Evolutionary conservation across 75 land plant genomes (phyloP), one percentile per base, ranked within the genome.

Genomic region (Picea sitchensis): DNA sequence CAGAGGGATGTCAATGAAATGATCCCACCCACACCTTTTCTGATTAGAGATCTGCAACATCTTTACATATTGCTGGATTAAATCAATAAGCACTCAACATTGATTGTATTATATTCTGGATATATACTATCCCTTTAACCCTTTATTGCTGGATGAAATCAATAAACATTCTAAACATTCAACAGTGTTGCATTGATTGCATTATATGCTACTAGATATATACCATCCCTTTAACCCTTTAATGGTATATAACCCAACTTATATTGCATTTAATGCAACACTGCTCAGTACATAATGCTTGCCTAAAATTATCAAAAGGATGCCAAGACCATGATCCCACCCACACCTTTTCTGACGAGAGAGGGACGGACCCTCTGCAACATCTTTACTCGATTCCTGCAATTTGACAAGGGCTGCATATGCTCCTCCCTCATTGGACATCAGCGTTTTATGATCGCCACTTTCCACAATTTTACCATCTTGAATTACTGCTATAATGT

Each of bases 381-480:
- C 26, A 80, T 91, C 51, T 21, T 23, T 26, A 38, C 14, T 15
- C 9, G 90, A 67, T 59, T 93, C 96, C 81, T 96, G 98, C 74
- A 91, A 80, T 57, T 87, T 90, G 65, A 91, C 84, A 14, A 96
- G 92, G 0, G 87, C 72, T 34, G 95, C 82, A 79, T 96, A 96
- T 18, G 84, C 90, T 56, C 95, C 91, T 34, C 80, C 79, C 26
- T 91, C 88, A 12, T 86, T 85, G 17, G 88, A 81, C 58, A 96
- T 86, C 15, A 96, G 94, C 79, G 90, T 86, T 17, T 94, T 92
- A 78, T 96, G 99, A 76, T 86, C 92, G 2, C 99, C 99, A 6
- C 79, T 86, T 85, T 96, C 98, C 3, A 97, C 89, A 26, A 97
- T 90, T 54, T 85, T 84, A 9, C 99, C 98, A 3, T 75, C 83